These are phyloP conservation scores for Fusarium algeriense DNA, from an alignment of 2,329 filamentous ascomycete species.

Conservation along the genomic window DNA sequence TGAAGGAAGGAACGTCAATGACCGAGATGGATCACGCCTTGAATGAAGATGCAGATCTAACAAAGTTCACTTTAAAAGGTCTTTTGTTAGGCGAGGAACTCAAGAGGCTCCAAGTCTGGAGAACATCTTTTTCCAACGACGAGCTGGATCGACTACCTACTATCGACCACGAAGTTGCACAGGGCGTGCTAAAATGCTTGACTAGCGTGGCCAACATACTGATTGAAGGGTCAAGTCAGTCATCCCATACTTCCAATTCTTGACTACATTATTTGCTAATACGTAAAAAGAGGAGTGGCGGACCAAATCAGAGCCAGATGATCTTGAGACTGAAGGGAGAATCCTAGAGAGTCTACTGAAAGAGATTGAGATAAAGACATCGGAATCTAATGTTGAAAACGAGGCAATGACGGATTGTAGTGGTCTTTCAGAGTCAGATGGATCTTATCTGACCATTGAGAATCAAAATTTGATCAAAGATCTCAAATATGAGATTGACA, in stretches of 20 bases:
- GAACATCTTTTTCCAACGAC: conserved; percentile 7
- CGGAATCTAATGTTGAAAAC: not conserved
- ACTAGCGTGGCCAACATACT: conserved; percentile 1
- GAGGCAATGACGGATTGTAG: conserved; percentile 16
- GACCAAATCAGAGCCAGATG: not conserved
- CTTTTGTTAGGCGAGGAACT: conserved; percentile 8
- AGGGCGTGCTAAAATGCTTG: conserved; percentile 1
- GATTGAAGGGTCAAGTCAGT: conserved; percentile 3
- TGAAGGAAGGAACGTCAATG: not conserved
- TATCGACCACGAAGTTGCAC: conserved; percentile 8
- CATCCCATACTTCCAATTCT: not conserved
- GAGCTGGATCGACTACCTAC: conserved; percentile 2
- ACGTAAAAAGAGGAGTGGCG: not conserved
- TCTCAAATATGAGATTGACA: conserved; percentile 18
- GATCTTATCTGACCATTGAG: not conserved
- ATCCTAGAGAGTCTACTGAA: not conserved
- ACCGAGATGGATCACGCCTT: not conserved
- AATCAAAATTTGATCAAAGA: not conserved
- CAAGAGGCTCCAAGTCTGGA: conserved; percentile 15
- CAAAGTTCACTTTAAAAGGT: not conserved
- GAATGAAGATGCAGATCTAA: not conserved
- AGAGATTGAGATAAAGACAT: not conserved
- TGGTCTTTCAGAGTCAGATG: conserved; percentile 4
- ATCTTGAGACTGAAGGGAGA: not conserved
- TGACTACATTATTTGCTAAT: not conserved